Evolutionary conservation across 345 rosid species (phyloP), one percentile per base, ranked within the genome.

Genomic region (Microcos paniculata): DNA sequence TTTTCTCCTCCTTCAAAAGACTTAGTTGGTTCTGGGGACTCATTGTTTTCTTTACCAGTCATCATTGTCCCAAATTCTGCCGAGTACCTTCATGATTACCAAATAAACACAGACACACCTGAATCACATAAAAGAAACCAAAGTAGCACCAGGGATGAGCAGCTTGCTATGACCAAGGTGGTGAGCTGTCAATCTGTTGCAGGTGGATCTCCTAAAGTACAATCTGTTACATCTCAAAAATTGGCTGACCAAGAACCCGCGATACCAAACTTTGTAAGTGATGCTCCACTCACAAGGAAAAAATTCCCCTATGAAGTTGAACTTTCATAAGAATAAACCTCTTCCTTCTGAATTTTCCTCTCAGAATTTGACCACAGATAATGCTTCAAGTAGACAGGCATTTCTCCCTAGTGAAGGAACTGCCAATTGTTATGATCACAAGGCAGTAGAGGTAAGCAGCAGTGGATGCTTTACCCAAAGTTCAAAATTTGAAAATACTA

Each of bases 231-330:
- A 62, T 52, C 73, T 74, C 62, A 48, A 21, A 79, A 43, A 79
- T 76, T 65, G 38, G 70, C 24, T 35, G 49, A 79, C 72, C 61
- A 80, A 79, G 85, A 85, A 73, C 59, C 77, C 12, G 11, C 43
- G 69, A 24, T 42, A 64, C 82, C 57, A 23, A 75, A 38, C 76
- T 70, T 81, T 75, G 95, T 89, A 87, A 83, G 92, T 77, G 46
- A 66, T 75, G 14, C 64, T 62, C 48, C 51, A 23, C 40, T 49
- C 9, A n/a, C 24, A 18, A 19, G 69, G 13, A 43, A 23, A 15
- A 26, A 72, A 13, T 57, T 16, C 11, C 33, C 18, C 23, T 51
- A 38, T 24, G 26, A 48, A 18, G 14, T 59, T 64, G 76, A 71
- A 79, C 28, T 68, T 59, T 67, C 59, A 42, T 72, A n/a, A 69